Base-by-base conservation (phyloP, 495 filamentous ascomycete genomes). In the Astrocystis sublimbata region DNA sequence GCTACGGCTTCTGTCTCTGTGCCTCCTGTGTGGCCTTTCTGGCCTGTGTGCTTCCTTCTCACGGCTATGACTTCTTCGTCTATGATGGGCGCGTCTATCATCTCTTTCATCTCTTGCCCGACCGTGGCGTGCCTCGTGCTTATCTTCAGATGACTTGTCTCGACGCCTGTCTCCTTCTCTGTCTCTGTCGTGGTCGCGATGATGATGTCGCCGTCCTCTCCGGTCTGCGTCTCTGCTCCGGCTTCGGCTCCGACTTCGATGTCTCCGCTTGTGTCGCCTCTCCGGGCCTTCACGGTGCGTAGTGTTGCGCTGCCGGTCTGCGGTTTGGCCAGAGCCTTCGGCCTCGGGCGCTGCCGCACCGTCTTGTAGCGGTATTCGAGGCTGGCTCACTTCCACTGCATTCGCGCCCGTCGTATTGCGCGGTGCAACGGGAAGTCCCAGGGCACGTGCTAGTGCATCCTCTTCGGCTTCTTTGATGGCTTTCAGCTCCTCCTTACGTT, bases 401-500 rank as follows among this genome's bases (percentile, higher is more conserved):
- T 85, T 85, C 4, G 81, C 80, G 1, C 81, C 81, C 0, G 79
- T 79, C 4, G 67, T 65, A 36, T 78, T 74, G 50, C 81, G 71
- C 23, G 83, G 57, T 50, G 83, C 83, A 4, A 91, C 78, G 3
- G 92, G 89, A 19, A 96, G 79, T 0, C 94, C 94, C 62, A 98
- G 71, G 0, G 93, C 94, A 46, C 76, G 80, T 9, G 89, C 85
- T 70, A 97, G 84, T 0, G 93, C 94, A 73, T 97, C 96, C 70
- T 93, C 88, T 70, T 98, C 94, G 0, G 89, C 92, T 67, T 96
- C 91, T 73, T 97, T 98, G 70, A 98, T 85, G 38, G 78, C 81
- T 50, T 87, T 81, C 52, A 92, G 84, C 71, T 96, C 91, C 65
- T 96, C 93, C 62, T 85, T 86, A 17, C 89, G 87, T 66, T 91